These are phyloP conservation scores for Quercus lobata DNA, from an alignment of 331 rosid genomes.

Conservation along the genomic window DNA sequence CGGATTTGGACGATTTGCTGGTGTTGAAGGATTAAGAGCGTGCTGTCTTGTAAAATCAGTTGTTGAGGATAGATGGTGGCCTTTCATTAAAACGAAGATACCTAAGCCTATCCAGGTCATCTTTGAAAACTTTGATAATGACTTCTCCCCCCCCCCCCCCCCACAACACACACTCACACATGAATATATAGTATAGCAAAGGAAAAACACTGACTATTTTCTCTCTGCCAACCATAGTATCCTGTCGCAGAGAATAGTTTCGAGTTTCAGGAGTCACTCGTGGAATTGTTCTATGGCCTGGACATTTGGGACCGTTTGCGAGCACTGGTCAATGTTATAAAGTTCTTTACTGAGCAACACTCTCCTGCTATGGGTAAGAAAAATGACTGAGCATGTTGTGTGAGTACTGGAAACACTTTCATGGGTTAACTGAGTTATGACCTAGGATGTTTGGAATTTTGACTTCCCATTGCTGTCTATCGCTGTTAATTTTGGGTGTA, in stretches of 20 bases:
- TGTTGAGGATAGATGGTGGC: conserved; percentile 96
- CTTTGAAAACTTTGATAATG: conserved; percentile 1
- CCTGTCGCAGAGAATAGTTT: conserved; percentile 75
- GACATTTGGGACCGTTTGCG: conserved; percentile 72
- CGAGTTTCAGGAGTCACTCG: conserved; percentile 77
- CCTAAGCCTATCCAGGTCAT: conserved; percentile 87
- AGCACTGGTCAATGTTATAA: conserved; percentile 68
- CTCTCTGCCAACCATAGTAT: conserved; percentile 45
- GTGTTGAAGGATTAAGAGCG: conserved; percentile 83
- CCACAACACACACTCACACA: neutral
- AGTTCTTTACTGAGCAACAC: conserved; percentile 54
- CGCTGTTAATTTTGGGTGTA: neutral
- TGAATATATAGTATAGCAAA: neutral
- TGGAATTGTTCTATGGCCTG: conserved; percentile 67
- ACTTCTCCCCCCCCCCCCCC: neutral
- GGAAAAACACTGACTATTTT: conserved; percentile 10
- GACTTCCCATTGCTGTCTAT: neutral
- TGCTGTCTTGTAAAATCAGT: conserved; percentile 93
- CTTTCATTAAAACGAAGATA: conserved; percentile 63
- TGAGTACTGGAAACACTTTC: neutral
- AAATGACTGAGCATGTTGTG: conserved; percentile 29
- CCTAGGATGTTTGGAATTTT: neutral
- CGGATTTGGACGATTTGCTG: conserved; percentile 91
- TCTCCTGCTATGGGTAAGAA: conserved; percentile 27
- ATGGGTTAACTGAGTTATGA: neutral